Percentiles rank a stretch among this genome's conserved stretches.
Conservation (phyloP, 2,329 filamentous ascomycete genomes). For the Sphaceloma murrayae region DNA sequence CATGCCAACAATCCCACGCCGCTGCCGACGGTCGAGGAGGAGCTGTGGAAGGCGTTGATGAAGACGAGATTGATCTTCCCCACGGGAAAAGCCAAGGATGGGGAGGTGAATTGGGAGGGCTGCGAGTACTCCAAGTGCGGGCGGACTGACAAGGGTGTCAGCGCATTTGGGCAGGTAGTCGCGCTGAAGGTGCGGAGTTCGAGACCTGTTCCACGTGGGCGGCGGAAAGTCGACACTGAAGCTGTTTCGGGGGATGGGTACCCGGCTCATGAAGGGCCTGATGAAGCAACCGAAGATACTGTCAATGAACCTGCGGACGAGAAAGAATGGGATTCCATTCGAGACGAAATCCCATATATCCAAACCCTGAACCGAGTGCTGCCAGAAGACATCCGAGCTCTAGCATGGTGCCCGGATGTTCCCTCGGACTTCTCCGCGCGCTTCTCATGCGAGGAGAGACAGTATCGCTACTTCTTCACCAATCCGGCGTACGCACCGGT, state of each 20-base stretch:
- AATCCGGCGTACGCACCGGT: conserved; percentile 74
- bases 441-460: conserved; percentile 82
- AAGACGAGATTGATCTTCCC: conserved; percentile 76
- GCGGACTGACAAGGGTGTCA: conserved; percentile 84
- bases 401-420: conserved; percentile 85
- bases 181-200: conserved; percentile 74
- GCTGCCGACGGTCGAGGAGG: conserved; percentile 79
- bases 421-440: conserved; percentile 76
- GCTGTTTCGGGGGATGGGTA: conserved; percentile 12
- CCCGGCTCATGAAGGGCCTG: conserved; percentile 18
- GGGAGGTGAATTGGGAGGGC: conserved; percentile 63
- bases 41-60: conserved; percentile 81
- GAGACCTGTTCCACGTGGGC: conserved; percentile 47
- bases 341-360: conserved; percentile 76
- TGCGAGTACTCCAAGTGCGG: conserved; percentile 94
- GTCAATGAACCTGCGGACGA: conserved; percentile 17
- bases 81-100: conserved; percentile 32
- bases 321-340: conserved; percentile 52
- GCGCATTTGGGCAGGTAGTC: conserved; percentile 93
- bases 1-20: conserved; percentile 59
- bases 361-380: conserved; percentile 77
- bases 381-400: conserved; percentile 76
- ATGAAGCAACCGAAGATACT: no score
- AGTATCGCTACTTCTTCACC: conserved; percentile 97
- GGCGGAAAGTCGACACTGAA: conserved; percentile 19